A percentile compares a stretch with the other conserved stretches of the same genome.
Evolutionary conservation across 2,329 filamentous ascomycete species (phyloP).

Genomic region (Pseudopithomyces chartarum): DNA sequence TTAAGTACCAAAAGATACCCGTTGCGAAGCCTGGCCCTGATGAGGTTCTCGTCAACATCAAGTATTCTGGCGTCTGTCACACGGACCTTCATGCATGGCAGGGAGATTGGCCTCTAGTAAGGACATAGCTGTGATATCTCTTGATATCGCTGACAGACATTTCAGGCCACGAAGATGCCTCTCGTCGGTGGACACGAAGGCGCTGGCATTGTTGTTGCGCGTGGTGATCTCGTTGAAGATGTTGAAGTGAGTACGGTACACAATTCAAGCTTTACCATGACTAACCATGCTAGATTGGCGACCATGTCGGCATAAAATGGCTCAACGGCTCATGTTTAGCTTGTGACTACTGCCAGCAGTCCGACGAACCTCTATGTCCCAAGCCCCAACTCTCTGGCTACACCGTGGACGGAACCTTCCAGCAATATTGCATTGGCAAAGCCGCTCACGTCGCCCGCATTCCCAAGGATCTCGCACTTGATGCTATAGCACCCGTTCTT

Average conservation of each 20-base stretch:
- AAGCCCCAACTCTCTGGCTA: conserved; percentile 81
- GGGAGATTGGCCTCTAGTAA: conserved; percentile 81
- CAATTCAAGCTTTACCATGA: background rate
- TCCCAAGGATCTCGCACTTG: conserved; percentile 75
- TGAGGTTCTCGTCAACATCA: conserved; percentile 90
- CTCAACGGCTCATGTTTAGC: conserved; percentile 83
- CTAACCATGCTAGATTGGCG: conserved; percentile 62
- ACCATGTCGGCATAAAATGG: conserved; percentile 89
- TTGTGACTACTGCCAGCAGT: conserved; percentile 81
- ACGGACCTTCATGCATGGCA: conserved; percentile 82
- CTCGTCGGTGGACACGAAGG: conserved; percentile 81
- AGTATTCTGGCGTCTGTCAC: conserved; percentile 89
- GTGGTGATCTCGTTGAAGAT: conserved; percentile 76
- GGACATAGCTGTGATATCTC: conserved; percentile 2
- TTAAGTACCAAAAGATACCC: conserved; percentile 79
- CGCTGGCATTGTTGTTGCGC: conserved; percentile 81
- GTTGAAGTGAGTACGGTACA: conserved; percentile 54
- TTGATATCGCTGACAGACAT: conserved; percentile 17
- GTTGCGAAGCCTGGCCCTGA: conserved; percentile 82
- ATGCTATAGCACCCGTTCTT: conserved; percentile 77
- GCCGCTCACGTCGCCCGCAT: conserved; percentile 83
- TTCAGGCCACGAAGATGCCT: conserved; percentile 71
- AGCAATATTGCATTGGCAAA: conserved; percentile 89
- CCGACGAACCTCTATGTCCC: conserved; percentile 82
- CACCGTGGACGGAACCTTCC: conserved; percentile 91